Evolutionary conservation across 495 filamentous ascomycete species (phyloP).

Genomic region (Annulohypoxylon maeteangense): DNA sequence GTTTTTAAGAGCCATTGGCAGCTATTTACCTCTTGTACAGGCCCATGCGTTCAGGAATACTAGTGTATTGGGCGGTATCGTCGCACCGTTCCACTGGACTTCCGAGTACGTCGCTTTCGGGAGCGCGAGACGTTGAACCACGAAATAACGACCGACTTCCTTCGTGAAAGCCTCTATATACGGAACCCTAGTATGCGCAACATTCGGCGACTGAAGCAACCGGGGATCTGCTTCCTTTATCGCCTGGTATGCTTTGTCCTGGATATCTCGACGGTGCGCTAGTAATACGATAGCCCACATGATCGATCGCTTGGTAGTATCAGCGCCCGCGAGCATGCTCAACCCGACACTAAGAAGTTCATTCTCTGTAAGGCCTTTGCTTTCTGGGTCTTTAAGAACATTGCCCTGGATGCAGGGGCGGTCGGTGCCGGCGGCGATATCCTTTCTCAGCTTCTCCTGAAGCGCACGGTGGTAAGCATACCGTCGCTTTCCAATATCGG

Average conservation of each 20-base stretch:
- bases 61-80: slow-evolving; percentile 71
- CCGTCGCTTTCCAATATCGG: slow-evolving; percentile 65
- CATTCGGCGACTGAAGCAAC: slow-evolving; percentile 73
- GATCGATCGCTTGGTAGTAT: slow-evolving; percentile 37
- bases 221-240: slow-evolving; percentile 72
- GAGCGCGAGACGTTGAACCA: slow-evolving; percentile 77
- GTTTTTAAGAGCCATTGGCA: too few species aligned
- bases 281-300: slow-evolving; percentile 76
- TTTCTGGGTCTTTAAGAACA: slow-evolving; percentile 72
- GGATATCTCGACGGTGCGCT: slow-evolving; percentile 74
- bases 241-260: slow-evolving; percentile 70
- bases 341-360: slow-evolving; percentile 79
- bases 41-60: slow-evolving; percentile 67
- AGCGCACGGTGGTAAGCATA: slow-evolving; percentile 68
- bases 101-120: slow-evolving; percentile 73
- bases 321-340: slow-evolving; percentile 67
- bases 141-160: slow-evolving; percentile 77
- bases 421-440: slow-evolving; percentile 70
- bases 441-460: slow-evolving; percentile 68
- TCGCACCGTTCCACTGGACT: slow-evolving; percentile 67
- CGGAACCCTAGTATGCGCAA: slow-evolving; percentile 74
- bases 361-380: slow-evolving; percentile 63
- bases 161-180: slow-evolving; percentile 77
- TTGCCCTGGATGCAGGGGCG: slow-evolving; percentile 78
- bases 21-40: slow-evolving; percentile 21